Conservation (phyloP, 306 rosid genomes). For the Quercus bicolor region DNA sequence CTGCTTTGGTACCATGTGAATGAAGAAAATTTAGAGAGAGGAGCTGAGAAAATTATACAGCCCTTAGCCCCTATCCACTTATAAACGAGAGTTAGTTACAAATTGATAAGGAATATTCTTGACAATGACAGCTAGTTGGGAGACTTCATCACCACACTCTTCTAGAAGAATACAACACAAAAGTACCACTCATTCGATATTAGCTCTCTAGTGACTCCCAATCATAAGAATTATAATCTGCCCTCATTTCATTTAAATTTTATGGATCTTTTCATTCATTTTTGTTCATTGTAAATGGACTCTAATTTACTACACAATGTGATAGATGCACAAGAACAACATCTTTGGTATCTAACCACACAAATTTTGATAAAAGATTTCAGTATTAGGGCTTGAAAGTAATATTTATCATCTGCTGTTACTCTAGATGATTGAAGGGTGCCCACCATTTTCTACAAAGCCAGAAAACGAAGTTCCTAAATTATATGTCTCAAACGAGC, state of each 20-base stretch:
- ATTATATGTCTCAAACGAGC: slow-evolving; percentile 41
- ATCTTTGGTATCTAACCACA: background rate
- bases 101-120: no score
- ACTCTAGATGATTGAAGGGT: slow-evolving; percentile 57
- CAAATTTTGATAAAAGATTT: background rate
- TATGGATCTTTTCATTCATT: background rate
- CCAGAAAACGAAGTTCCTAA: slow-evolving; percentile 53
- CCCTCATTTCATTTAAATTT: background rate
- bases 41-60: no score
- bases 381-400: slow-evolving; percentile 8
- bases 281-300: background rate
- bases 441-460: slow-evolving; percentile 36
- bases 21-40: no score
- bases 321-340: background rate
- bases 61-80: no score
- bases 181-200: no score
- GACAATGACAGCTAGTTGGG: no score
- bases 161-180: no score
- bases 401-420: slow-evolving; percentile 19
- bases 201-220: background rate
- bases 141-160: no score
- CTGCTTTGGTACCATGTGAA: no score
- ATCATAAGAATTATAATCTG: background rate
- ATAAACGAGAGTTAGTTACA: no score
- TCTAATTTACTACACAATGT: background rate